Evolutionary conservation across 306 rosid genomes (phyloP).

Genomic region (Notholithocarpus densiflorus): DNA sequence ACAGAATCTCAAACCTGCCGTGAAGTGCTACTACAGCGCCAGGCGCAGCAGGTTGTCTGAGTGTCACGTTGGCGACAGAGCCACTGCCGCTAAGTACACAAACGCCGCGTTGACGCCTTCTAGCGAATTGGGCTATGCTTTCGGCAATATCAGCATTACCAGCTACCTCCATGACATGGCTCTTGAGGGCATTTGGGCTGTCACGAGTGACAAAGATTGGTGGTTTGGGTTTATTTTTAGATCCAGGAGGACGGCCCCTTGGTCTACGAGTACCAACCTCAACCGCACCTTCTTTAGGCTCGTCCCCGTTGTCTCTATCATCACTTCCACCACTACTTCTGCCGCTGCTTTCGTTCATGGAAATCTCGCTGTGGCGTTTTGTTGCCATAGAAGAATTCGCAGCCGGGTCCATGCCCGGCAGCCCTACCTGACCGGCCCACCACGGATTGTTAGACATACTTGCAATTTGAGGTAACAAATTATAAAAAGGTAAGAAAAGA

Average conservation of each 20-base stretch:
- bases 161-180: conserved; percentile 91
- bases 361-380: conserved; percentile 54
- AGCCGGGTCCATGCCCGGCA: conserved; percentile 71
- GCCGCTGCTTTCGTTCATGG: conserved; percentile 51
- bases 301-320: conserved; percentile 52
- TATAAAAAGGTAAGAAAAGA: not conserved
- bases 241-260: conserved; percentile 91
- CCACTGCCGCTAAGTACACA: conserved; percentile 95
- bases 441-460: conserved; percentile 85
- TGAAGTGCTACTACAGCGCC: conserved; percentile 82
- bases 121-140: conserved; percentile 72
- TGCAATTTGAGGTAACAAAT: conserved; percentile 2
- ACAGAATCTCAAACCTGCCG: conserved; percentile 88
- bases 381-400: conserved; percentile 47
- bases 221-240: conserved; percentile 91
- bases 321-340: conserved; percentile 24
- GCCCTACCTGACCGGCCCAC: conserved; percentile 85
- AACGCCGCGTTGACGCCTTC: conserved; percentile 89
- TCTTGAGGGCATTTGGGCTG: conserved; percentile 82
- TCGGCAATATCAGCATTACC: conserved; percentile 87
- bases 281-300: conserved; percentile 80
- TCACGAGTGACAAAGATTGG: conserved; percentile 88
- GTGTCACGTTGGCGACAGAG: conserved; percentile 80
- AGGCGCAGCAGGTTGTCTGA: conserved; percentile 77
- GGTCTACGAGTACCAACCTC: conserved; percentile 74